Evolutionary conservation across 2,329 filamentous ascomycete species (phyloP).

Genomic region (Diaporthe vexans): DNA sequence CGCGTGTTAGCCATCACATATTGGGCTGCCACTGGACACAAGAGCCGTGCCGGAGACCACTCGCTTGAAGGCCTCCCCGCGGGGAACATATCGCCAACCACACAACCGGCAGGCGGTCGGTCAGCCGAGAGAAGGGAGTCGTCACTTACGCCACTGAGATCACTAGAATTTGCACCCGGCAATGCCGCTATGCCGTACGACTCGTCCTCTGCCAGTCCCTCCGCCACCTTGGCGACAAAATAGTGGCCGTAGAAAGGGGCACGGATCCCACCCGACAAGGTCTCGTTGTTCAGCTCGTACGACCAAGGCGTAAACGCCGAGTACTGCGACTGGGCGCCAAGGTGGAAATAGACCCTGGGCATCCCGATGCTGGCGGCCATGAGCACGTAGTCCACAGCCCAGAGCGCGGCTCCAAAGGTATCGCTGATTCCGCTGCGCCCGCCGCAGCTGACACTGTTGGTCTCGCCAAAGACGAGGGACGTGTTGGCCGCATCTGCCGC

Average conservation of each 20-base stretch:
- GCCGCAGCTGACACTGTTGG: conserved; percentile 58
- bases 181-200: conserved; percentile 48
- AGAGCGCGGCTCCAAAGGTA: conserved; percentile 63
- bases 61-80: neutral
- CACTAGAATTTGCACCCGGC: conserved; percentile 52
- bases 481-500: conserved; percentile 52
- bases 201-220: conserved; percentile 34
- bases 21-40: too few relatives aligned
- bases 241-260: conserved; percentile 53
- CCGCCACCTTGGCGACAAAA: conserved; percentile 50
- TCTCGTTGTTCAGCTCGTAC: conserved; percentile 51
- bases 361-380: conserved; percentile 52
- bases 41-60: neutral
- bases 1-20: neutral
- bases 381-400: conserved; percentile 62
- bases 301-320: conserved; percentile 41
- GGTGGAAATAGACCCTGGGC: conserved; percentile 59
- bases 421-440: conserved; percentile 58
- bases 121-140: neutral
- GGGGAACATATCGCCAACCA: neutral
- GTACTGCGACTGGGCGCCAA: conserved; percentile 40
- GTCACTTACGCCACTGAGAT: conserved; percentile 47
- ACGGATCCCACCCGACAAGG: conserved; percentile 48
- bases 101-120: neutral
- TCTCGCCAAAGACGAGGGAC: conserved; percentile 61